Evolutionary conservation across 192 early-diverging fungal species (phyloP), one percentile per base, ranked within the genome.

Genomic region (Entomortierella beljakovae): DNA sequence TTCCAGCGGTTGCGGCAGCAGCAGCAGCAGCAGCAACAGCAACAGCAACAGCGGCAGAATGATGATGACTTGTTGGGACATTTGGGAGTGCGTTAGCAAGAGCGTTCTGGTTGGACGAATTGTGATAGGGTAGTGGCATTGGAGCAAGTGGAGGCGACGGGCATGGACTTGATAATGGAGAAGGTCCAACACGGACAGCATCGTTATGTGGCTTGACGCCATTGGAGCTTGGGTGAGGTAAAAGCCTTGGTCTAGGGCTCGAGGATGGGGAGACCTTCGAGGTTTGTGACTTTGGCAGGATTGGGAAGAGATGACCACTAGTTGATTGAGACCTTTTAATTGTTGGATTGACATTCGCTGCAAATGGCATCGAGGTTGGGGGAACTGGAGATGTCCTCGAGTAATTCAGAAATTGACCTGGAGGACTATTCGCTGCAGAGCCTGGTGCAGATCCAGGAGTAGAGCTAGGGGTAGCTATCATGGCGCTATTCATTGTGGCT

Each of bases 41-140:
- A 42, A 62, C 75, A 25, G 75, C 69, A 15, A 70, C 75, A 2
- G 75, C 75, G 3, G 75, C 75, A 5, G 75, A 79, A 28, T 79
- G 75, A 31, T 79, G 75, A 50, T 79, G 75, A 22, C 75, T 79
- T 1, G 75, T 68, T 13, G 75, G 75, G 0, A 79, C 75, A 0
- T 61, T 65, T 1, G 75, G 75, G 2, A 79, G 50, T 3, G 75
- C 75, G 48, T 37, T 69, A 7, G 75, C 75, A 15, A 79, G 49
- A 11, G 67, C 67, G 49, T 55, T 54, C 23, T 54, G 49, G 57
- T 51, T 56, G 33, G 20, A 33, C 1, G 57, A 35, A 16, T 49
- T 31, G 5, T 20, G 22, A 26, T 60, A 23, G 13, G 25, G 32
- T 16, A 22, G 22, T 1, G 28, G 2, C 31, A 70, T 25, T 0